phyloP scores from a whole-genome alignment of 2,329 filamentous ascomycete genomes.

The Xenosphaeropsis pyriputrescens region DNA sequence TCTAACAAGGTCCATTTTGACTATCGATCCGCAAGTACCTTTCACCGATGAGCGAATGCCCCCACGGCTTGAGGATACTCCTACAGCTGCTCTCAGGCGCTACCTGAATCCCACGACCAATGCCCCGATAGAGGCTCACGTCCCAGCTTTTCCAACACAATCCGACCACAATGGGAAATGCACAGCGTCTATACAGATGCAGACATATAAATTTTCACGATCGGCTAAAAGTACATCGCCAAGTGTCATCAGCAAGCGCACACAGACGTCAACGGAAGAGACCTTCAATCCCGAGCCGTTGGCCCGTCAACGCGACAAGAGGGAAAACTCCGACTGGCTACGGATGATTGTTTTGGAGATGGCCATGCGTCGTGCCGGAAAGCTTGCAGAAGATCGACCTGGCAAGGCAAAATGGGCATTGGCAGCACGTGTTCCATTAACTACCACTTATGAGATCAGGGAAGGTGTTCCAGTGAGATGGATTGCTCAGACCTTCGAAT shows the following conservation, averaged over 20 bases:
- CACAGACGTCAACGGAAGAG: constrained; percentile 12
- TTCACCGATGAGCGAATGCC: constrained; percentile 55
- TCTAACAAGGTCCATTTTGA: constrained; percentile 51
- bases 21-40: constrained; percentile 49
- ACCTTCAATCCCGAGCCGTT: constrained; percentile 23
- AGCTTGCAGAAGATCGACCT: constrained; percentile 50
- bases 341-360: constrained; percentile 59
- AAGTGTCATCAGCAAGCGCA: constrained; percentile 14
- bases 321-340: constrained; percentile 58
- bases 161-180: constrained; percentile 29
- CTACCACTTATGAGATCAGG: constrained; percentile 39
- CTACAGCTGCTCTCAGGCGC: constrained; percentile 49
- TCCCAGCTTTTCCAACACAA: constrained; percentile 16
- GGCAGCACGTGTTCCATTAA: constrained; percentile 43
- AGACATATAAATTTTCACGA: constrained; percentile 39
- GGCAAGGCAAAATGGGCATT: constrained; percentile 53
- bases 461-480: constrained; percentile 43
- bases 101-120: constrained; percentile 51
- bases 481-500: constrained; percentile 22
- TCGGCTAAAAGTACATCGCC: constrained; percentile 23
- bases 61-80: constrained; percentile 45
- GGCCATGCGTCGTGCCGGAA: constrained; percentile 53
- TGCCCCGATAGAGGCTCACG: constrained; percentile 26
- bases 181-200: constrained; percentile 58
- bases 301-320: constrained; percentile 49